Conservation (phyloP, 2,329 filamentous ascomycete species). For the Beauveria brongniartii region DNA sequence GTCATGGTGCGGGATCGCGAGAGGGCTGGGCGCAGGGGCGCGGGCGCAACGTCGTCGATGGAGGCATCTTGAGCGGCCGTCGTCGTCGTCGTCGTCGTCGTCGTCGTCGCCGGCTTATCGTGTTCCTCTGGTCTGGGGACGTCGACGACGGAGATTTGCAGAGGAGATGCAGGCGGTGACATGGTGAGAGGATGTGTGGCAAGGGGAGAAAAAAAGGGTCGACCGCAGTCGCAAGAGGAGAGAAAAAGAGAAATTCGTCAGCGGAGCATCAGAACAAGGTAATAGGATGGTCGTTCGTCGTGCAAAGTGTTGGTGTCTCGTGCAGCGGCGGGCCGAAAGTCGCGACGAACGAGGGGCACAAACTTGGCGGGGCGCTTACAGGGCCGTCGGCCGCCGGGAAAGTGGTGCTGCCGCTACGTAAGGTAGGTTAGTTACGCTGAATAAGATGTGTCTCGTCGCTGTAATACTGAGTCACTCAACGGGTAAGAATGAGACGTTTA, state of each 20-base stretch:
- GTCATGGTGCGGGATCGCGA: constrained; percentile 27
- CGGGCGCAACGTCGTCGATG: not conserved
- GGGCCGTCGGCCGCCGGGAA: not conserved
- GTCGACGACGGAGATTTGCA: not conserved
- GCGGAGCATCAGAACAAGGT: not conserved
- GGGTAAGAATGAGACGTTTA: too few species aligned
- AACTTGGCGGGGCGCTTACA: not conserved
- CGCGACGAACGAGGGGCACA: not conserved
- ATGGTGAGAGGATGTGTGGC: not conserved
- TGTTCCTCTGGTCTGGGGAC: not conserved
- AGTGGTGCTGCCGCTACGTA: not conserved
- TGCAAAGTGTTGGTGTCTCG: not conserved
- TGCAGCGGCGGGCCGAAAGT: not conserved
- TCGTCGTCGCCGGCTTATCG: constrained; percentile 4
- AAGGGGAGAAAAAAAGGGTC: not conserved
- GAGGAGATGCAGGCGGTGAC: not conserved
- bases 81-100: not conserved
- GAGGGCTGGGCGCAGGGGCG: not conserved
- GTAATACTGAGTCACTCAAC: too few species aligned
- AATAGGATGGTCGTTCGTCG: not conserved
- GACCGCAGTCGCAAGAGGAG: constrained; percentile 2
- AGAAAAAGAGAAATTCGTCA: not conserved
- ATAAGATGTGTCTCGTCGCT: too few species aligned
- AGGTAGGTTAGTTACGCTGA: too few species aligned
- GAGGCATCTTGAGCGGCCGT: not conserved